Conservation (phyloP, 2,329 filamentous ascomycete genomes). For the Chrysosphaeria jannelii region DNA sequence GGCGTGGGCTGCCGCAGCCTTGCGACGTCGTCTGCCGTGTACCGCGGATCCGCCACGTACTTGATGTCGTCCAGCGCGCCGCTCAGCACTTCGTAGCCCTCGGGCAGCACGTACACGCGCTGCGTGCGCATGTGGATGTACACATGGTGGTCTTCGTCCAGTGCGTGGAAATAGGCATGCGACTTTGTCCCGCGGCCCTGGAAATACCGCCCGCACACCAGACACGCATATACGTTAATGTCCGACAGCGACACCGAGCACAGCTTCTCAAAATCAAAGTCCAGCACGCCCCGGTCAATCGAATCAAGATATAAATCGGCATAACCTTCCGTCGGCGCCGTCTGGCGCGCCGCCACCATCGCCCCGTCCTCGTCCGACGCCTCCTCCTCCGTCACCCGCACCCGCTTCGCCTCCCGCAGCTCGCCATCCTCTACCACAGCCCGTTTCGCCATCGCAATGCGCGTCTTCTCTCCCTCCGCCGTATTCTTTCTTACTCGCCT, state of each 20-base stretch:
- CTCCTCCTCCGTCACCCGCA: conserved; percentile 7
- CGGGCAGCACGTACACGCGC: conserved; percentile 71
- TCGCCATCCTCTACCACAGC: background rate
- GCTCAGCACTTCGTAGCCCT: conserved; percentile 88
- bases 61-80: conserved; percentile 94
- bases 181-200: conserved; percentile 82
- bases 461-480: conserved; percentile 4
- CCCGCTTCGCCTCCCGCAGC: conserved; percentile 2
- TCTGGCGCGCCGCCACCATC: conserved; percentile 29
- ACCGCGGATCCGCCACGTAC: conserved; percentile 78
- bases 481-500: conserved; percentile 1
- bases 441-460: no score
- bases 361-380: conserved; percentile 13
- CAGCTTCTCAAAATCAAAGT: conserved; percentile 97
- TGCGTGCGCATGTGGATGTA: conserved; percentile 94
- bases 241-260: conserved; percentile 90
- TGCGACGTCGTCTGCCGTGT: conserved; percentile 51
- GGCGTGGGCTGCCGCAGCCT: conserved; percentile 32
- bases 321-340: conserved; percentile 61
- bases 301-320: conserved; percentile 93
- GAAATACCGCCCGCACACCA: conserved; percentile 94
- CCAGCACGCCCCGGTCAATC: conserved; percentile 70
- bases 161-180: conserved; percentile 87
- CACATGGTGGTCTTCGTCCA: conserved; percentile 87
- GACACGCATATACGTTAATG: conserved; percentile 94